A percentile compares a stretch with the other conserved stretches of the same genome.
phyloP scores from a whole-genome alignment of 2,329 filamentous ascomycete species.

The Fusarium pininemorale region DNA sequence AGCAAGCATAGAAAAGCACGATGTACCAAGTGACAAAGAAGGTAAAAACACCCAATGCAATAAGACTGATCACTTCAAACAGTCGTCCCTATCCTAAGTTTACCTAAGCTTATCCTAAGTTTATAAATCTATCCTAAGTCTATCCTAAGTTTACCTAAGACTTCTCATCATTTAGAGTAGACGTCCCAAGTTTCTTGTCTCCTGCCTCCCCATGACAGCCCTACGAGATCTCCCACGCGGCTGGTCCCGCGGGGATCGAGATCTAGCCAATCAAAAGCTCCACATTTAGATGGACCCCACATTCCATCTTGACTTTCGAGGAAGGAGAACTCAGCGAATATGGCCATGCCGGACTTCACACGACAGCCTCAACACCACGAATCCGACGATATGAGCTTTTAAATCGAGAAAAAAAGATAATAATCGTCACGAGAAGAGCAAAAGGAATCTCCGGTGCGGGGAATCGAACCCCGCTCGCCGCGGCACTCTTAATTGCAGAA shows the following conservation, averaged over 20 bases:
- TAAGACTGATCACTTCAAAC: background rate
- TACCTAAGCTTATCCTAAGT: background rate
- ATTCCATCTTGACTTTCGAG: fast-evolving
- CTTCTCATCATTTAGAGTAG: background rate
- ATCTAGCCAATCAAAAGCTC: background rate
- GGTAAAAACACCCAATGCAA: background rate
- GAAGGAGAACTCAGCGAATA: background rate
- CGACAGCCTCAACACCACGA: background rate
- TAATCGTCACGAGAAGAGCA: fast-evolving
- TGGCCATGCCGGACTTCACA: background rate
- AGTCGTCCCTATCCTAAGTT: background rate
- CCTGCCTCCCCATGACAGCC: background rate
- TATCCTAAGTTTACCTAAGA: background rate
- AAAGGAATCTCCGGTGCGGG: conserved; percentile 17
- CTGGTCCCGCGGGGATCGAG: background rate
- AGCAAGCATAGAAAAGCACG: background rate
- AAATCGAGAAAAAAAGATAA: background rate
- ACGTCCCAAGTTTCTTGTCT: background rate
- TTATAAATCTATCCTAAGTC: background rate
- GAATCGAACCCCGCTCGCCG: conserved; percentile 26
- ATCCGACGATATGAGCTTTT: background rate
- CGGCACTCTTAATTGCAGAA: background rate
- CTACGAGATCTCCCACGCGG: background rate
- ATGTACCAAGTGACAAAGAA: background rate
- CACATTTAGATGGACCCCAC: fast-evolving